Conservation (phyloP, 2,329 filamentous ascomycete species). For the Zasmidium angulare region DNA sequence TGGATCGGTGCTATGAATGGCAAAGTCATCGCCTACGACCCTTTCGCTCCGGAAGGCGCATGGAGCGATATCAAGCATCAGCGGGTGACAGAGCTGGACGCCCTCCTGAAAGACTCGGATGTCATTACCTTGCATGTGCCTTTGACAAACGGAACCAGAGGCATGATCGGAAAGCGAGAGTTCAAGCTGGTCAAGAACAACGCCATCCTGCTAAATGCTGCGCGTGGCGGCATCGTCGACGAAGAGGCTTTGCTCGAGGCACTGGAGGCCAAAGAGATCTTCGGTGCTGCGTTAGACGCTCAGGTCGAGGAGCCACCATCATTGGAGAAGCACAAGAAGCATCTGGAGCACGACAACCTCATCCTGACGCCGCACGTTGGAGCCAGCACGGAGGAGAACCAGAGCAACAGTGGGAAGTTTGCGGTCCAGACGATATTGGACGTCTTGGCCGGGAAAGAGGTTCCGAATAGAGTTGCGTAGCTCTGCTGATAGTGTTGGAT, state of each 20-base stretch:
- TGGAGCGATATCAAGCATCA: slow-evolving; percentile 28
- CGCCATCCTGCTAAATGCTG: slow-evolving; percentile 36
- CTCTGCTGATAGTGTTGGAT: not conserved
- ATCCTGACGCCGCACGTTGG: slow-evolving; percentile 50
- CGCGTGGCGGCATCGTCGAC: slow-evolving; percentile 37
- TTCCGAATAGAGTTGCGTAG: slow-evolving; percentile 16
- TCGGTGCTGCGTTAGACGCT: slow-evolving; percentile 36
- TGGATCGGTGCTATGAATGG: slow-evolving; percentile 36
- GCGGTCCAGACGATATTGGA: slow-evolving; percentile 35
- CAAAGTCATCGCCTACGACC: slow-evolving; percentile 38
- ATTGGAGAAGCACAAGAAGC: slow-evolving; percentile 25
- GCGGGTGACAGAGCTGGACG: slow-evolving; percentile 31
- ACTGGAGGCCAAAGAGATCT: slow-evolving; percentile 27
- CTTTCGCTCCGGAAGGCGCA: slow-evolving; percentile 27
- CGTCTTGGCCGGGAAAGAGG: slow-evolving; percentile 16
- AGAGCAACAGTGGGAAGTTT: slow-evolving; percentile 37
- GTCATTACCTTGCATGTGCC: slow-evolving; percentile 39
- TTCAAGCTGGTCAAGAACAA: slow-evolving; percentile 31
- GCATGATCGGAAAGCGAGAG: slow-evolving; percentile 32
- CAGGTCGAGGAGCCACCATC: slow-evolving; percentile 34
- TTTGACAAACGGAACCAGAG: slow-evolving; percentile 29
- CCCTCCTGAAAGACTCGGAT: slow-evolving; percentile 35
- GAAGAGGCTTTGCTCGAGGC: slow-evolving; percentile 32
- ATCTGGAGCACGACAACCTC: slow-evolving; percentile 28
- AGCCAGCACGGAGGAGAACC: slow-evolving; percentile 44